Base-by-base conservation (phyloP, 768 basidiomycete species). In the Pisolithus microcarpus region DNA sequence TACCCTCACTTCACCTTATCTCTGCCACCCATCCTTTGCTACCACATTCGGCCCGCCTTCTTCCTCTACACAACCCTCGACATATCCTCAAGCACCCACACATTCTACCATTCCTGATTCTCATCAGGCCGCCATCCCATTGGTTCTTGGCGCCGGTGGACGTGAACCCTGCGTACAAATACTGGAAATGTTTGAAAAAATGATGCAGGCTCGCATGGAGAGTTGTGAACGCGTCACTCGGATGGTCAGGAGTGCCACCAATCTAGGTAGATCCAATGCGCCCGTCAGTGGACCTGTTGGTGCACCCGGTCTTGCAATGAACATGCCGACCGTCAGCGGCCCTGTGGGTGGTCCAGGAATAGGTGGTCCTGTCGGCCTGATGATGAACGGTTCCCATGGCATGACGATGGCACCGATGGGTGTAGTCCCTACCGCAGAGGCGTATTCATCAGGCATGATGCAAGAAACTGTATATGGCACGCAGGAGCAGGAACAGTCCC, bases 191-290 rank as follows among this genome's bases (percentile, higher is more conserved):
- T 85, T 84, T 60, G 82, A 82, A 51, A 76, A 79, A 53, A 81
- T 88, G 71, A 78, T 87, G 72, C 82, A 85, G 58, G 73, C 80
- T 2, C 76, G 86, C 49, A 80, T 88, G 76, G 85, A 87, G 65
- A 86, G 83, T 60, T 88, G 86, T 64, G 75, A 82, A 56, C 73
- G 84, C 31, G 72, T 85, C 48, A 78, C 78, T 55, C 75, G 74
- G 43, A 70, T 87, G 54, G 76, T 85, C 19, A 59, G 64, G 48
- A 60, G 60, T 24, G 64, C 65, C n/a, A 58, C 60, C 52, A 62
- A 42, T n/a, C 58, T 65, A 18, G 60, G 55, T 7, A 56, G 56
- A 34, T 52, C 54, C 23, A n/a, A 13, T 8, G 13, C 52, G 9
- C 45, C 54, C 28, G 43, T 40, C 16, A 47, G 40, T 1, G 60